Conservation (phyloP, 2,329 filamentous ascomycete genomes). For the Penicillium aurantiogriseum region DNA sequence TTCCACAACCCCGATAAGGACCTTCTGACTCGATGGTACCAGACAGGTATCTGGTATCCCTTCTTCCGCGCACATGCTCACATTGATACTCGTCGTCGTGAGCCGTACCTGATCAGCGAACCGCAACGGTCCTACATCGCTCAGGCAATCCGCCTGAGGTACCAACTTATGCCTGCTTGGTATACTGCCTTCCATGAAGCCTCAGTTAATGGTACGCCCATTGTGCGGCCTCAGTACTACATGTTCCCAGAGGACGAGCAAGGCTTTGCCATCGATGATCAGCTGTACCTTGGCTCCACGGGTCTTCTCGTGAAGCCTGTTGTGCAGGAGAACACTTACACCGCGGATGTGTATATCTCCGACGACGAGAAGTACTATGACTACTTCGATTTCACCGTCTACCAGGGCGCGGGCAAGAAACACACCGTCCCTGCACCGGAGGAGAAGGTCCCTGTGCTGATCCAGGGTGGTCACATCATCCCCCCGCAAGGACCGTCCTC, state of each 20-base stretch:
- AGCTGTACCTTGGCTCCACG: conserved; percentile 85
- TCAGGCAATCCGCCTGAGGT: conserved; percentile 81
- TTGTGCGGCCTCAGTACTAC: conserved; percentile 90
- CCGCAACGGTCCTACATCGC: conserved; percentile 85
- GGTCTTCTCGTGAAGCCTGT: conserved; percentile 93
- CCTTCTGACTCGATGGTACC: conserved; percentile 90
- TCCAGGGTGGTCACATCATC: conserved; percentile 91
- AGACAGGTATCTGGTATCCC: conserved; percentile 93
- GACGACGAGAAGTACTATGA: conserved; percentile 91
- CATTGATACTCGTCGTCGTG: conserved; percentile 89
- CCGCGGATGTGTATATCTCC: conserved; percentile 79
- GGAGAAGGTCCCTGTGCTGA: conserved; percentile 82
- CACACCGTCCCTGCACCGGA: conserved; percentile 73
- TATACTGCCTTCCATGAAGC: conserved; percentile 96
- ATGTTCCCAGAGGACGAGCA: conserved; percentile 81
- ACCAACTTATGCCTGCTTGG: conserved; percentile 87
- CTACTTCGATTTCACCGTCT: conserved; percentile 82
- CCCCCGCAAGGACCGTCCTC: conserved; percentile 83
- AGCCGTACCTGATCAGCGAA: conserved; percentile 84
- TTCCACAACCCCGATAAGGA: conserved; percentile 96
- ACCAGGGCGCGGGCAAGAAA: conserved; percentile 68
- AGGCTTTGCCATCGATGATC: conserved; percentile 87
- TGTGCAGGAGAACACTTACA: conserved; percentile 69
- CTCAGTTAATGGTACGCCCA: conserved; percentile 76
- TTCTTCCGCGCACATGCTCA: conserved; percentile 98